Percentiles rank a stretch among this genome's conserved stretches.
phyloP scores from a whole-genome alignment of 2,329 filamentous ascomycete genomes.

The Aspergillus pseudoviridinutans region DNA sequence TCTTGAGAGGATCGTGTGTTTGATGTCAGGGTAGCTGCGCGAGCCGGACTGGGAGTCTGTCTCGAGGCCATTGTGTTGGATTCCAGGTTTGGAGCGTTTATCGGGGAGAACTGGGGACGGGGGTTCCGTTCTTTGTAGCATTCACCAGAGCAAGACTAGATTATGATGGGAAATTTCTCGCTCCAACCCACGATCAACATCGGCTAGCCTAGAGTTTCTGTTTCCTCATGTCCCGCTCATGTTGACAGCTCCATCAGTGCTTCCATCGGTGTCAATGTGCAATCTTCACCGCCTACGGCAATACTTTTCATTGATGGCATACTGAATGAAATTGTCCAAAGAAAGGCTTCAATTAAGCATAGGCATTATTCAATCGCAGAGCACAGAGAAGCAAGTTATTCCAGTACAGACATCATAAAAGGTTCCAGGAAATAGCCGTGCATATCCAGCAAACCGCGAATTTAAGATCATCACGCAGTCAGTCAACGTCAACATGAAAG shows the following conservation, averaged over 20 bases:
- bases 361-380: background rate
- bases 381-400: too few relatives aligned
- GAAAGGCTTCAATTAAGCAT: background rate
- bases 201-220: background rate
- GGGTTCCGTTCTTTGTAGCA: background rate
- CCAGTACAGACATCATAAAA: background rate
- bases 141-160: background rate
- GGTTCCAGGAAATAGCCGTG: background rate
- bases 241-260: background rate
- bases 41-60: conserved; percentile 22
- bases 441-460: background rate
- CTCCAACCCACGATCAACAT: background rate
- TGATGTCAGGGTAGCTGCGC: conserved; percentile 14
- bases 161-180: too few relatives aligned
- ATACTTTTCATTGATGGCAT: background rate
- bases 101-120: background rate
- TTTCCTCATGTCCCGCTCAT: background rate
- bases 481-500: conserved; percentile 13
- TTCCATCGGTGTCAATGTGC: background rate
- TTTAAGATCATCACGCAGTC: background rate
- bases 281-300: background rate
- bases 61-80: conserved; percentile 12
- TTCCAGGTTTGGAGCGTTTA: background rate
- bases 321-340: background rate
- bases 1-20: conserved; percentile 30